phyloP scores from a whole-genome alignment of 2,329 filamentous ascomycete genomes.

The Penicillium sp. region DNA sequence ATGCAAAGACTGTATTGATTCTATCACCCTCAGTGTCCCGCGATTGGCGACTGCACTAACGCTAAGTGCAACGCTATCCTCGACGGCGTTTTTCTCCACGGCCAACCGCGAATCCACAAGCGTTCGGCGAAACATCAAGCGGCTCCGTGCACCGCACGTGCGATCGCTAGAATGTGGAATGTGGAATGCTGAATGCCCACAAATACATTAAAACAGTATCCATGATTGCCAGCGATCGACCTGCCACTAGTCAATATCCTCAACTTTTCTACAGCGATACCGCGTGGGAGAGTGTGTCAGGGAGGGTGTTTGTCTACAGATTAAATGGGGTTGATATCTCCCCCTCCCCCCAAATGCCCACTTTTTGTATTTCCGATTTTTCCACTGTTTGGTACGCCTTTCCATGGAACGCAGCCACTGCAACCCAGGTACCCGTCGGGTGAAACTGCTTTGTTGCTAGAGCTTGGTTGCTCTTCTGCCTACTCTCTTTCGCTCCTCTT shows the following conservation, averaged over 20 bases:
- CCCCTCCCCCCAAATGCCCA: no score
- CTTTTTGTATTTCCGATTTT: neutral
- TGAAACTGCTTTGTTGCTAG: neutral
- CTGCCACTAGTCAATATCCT: no score
- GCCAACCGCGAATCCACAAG: constrained; percentile 15
- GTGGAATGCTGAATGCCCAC: no score
- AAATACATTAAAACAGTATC: no score
- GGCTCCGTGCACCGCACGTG: constrained; percentile 19
- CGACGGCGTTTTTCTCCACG: constrained; percentile 16
- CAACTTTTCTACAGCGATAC: no score
- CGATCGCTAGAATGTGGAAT: constrained; percentile 1
- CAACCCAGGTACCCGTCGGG: constrained; percentile 2
- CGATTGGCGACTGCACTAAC: constrained; percentile 14
- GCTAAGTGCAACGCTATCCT: constrained; percentile 14
- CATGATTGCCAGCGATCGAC: no score
- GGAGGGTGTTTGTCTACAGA: no score
- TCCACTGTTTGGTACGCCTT: neutral
- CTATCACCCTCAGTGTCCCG: constrained; percentile 5
- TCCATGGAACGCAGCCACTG: constrained; percentile 2
- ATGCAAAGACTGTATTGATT: no score
- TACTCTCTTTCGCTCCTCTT: neutral
- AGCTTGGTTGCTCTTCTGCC: neutral
- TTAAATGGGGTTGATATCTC: no score
- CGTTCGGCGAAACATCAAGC: constrained; percentile 16
- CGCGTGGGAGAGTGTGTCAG: no score